These are phyloP conservation scores for Garcia nutans DNA, from an alignment of 345 rosid species.

Conservation along the genomic window DNA sequence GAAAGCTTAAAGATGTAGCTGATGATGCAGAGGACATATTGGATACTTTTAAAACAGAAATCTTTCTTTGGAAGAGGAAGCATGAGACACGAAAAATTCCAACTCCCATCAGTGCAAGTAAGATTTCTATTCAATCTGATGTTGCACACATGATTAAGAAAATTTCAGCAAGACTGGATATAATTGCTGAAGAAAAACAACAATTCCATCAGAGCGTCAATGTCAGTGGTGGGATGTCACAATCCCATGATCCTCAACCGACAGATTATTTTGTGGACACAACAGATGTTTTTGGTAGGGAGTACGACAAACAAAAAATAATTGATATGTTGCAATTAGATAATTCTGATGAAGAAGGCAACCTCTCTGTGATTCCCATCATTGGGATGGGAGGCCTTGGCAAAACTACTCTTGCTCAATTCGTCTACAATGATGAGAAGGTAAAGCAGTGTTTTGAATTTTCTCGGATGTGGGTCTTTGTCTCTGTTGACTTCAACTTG, in stretches of 20 bases:
- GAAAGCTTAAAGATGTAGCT: conserved; percentile 9
- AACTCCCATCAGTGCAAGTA: neutral
- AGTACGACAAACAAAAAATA: conserved; percentile 3
- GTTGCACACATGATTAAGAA: conserved; percentile 17
- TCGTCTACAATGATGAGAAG: conserved; percentile 9
- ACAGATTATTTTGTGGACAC: neutral
- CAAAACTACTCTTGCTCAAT: conserved; percentile 26
- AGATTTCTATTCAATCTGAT: neutral
- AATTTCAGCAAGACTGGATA: neutral
- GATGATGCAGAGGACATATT: conserved; percentile 2
- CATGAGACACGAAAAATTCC: neutral
- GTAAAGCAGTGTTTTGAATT: neutral
- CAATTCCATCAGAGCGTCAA: neutral
- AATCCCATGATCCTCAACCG: neutral
- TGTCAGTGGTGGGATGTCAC: neutral
- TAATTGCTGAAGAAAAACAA: conserved; percentile 5
- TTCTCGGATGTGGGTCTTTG: conserved; percentile 17
- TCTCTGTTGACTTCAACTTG: conserved; percentile 12
- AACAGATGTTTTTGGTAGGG: conserved; percentile 18
- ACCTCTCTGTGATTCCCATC: conserved; percentile 15
- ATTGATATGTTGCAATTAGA: neutral
- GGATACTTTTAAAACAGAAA: neutral
- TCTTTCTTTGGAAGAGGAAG: conserved; percentile 5
- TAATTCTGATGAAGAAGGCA: conserved; percentile 6
- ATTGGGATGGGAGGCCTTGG: conserved; percentile 22